Evolutionary conservation across 2,329 filamentous ascomycete genomes (phyloP), one percentile per base, ranked within the genome.

Genomic region (Claviceps monticola): DNA sequence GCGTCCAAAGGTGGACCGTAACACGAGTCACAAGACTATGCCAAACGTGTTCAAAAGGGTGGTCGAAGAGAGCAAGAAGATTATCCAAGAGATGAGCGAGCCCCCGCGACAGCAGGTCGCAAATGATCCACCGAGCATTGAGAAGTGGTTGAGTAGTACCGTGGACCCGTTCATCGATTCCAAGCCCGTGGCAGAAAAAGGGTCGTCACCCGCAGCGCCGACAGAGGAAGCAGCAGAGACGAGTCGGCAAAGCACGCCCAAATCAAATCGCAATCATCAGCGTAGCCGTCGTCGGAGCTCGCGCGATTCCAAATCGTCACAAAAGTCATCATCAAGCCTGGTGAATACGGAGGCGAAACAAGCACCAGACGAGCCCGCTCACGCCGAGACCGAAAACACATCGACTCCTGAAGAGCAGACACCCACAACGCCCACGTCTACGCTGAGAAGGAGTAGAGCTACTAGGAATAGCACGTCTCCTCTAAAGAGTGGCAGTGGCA

Each of bases 31-130:
- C 64, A 79, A 78, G 57, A 72, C 70, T 47, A 72, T 82, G 56
- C 78, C 79, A n/a, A 77, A 78, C 42, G 79, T 82, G 7, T 66
- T 84, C 55, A 83, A 81, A 59, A 82, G 80, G 61, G 80, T 83
- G 6, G 73, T 83, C 53, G 77, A 72, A 45, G 80, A 80, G 53
- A 78, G 79, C 48, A 82, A 78, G 64, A 83, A 82, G 64, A 82
- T 83, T 13, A 74, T 83, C 39, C 74, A 80, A 14, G 79, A 83
- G 51, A 74, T 73, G 51, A 74, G 73, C 44, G 80, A 83, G 49
- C 72, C 77, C 3, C 74, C 74, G 1, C 73, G 73, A 47, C 71
- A 73, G 7, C 66, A 70, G 2, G 65, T 66, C 2, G 58, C 61
- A 11, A 82, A 83, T 54, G 74, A 79, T 44, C 80, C 80, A 5